phyloP scores from a whole-genome alignment of 169 alveolate genomes.

The Eimeria brunetti region DNA sequence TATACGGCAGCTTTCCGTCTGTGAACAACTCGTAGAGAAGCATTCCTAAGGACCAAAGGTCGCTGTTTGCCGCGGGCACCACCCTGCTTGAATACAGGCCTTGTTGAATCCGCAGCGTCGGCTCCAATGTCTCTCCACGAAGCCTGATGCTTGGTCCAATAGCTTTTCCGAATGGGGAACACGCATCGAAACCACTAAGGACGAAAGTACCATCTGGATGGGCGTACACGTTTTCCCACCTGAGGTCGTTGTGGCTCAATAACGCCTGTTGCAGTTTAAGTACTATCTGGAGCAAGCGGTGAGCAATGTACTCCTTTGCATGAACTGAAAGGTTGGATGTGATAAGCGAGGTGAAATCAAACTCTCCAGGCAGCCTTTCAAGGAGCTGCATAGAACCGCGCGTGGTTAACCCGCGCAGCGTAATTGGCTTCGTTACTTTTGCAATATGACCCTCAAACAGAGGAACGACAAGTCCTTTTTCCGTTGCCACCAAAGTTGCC shows the following conservation, averaged over 20 bases:
- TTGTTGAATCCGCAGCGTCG: neutral
- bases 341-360: neutral
- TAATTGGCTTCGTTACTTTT: too few species aligned
- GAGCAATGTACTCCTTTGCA: conserved; percentile 6
- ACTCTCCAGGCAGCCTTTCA: neutral
- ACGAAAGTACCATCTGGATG: neutral
- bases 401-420: too few species aligned
- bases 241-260: conserved; percentile 1
- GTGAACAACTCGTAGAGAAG: conserved; percentile 15
- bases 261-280: neutral
- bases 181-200: neutral
- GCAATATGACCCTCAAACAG: neutral
- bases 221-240: neutral
- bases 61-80: neutral
- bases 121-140: neutral
- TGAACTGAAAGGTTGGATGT: neutral
- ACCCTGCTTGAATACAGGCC: neutral
- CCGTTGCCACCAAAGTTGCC: neutral
- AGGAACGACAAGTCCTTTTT: conserved; percentile 9
- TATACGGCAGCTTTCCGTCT: neutral
- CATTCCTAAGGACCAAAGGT: conserved; percentile 13
- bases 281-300: neutral
- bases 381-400: neutral
- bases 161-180: neutral
- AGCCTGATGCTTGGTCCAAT: neutral